Evolutionary conservation across 1,284 basidiomycete species (phyloP).

Genomic region (Ceratobasidium sp.): DNA sequence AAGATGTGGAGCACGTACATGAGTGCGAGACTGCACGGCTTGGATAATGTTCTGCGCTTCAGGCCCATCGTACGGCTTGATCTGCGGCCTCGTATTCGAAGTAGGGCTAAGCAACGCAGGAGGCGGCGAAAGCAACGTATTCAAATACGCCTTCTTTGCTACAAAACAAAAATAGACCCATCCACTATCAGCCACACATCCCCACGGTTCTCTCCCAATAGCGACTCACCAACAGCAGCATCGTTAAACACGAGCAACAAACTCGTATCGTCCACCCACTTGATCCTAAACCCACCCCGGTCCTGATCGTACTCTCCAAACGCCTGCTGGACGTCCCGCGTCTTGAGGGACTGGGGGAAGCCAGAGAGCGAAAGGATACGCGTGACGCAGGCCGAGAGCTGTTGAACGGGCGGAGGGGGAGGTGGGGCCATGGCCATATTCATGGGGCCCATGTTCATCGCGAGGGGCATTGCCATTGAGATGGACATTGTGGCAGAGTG

Average conservation of each 20-base stretch:
- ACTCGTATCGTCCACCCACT: constrained; percentile 98
- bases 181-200: not conserved
- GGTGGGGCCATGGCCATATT: constrained; percentile 41
- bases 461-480: constrained; percentile 32
- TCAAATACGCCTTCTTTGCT: constrained; percentile 95
- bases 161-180: constrained; percentile 51
- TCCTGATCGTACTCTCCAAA: constrained; percentile 91
- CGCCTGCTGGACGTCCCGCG: constrained; percentile 91
- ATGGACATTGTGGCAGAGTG: not conserved
- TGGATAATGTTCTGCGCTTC: constrained; percentile 92
- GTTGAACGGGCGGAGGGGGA: constrained; percentile 48
- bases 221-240: constrained; percentile 76
- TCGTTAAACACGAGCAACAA: constrained; percentile 95
- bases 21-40: constrained; percentile 68
- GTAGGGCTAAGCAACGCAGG: constrained; percentile 71
- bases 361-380: constrained; percentile 92
- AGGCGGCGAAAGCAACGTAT: constrained; percentile 84
- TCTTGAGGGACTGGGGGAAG: constrained; percentile 96
- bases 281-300: constrained; percentile 96
- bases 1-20: constrained; percentile 57
- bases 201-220: constrained; percentile 17
- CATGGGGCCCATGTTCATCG: constrained; percentile 40
- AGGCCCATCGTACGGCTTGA: constrained; percentile 93
- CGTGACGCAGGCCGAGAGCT: constrained; percentile 92
- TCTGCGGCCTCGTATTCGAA: constrained; percentile 61